phyloP scores from a whole-genome alignment of 495 filamentous ascomycete species.

The Podospora sp. region DNA sequence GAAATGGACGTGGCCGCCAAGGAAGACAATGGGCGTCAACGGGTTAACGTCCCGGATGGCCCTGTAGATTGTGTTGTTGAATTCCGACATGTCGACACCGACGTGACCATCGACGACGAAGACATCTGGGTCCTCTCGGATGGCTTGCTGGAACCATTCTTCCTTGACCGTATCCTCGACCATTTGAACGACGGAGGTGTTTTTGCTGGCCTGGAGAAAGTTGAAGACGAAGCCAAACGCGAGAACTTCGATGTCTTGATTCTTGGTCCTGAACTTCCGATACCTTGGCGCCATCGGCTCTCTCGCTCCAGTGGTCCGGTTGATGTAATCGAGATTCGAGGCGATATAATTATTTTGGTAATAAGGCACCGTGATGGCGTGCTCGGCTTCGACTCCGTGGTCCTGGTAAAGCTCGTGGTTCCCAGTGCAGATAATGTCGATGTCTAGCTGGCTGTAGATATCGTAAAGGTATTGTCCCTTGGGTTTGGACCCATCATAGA shows the following conservation, averaged over 20 bases:
- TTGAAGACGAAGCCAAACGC: slow-evolving; percentile 95
- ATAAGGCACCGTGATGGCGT: slow-evolving; percentile 73
- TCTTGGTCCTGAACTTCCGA: slow-evolving; percentile 86
- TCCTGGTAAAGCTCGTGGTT: slow-evolving; percentile 94
- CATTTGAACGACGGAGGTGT: slow-evolving; percentile 72
- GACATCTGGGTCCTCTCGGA: slow-evolving; percentile 81
- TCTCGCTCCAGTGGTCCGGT: slow-evolving; percentile 65
- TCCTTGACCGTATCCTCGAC: slow-evolving; percentile 80
- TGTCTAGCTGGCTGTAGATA: slow-evolving; percentile 76
- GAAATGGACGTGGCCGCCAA: slow-evolving; percentile 90
- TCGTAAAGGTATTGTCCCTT: slow-evolving; percentile 86
- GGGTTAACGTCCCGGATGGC: slow-evolving; percentile 77
- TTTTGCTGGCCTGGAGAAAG: slow-evolving; percentile 85
- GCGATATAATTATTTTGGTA: slow-evolving; percentile 78
- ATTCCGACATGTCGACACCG: slow-evolving; percentile 76
- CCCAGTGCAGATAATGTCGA: slow-evolving; percentile 85
- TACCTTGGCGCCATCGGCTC: slow-evolving; percentile 81
- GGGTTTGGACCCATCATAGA: slow-evolving; percentile 89
- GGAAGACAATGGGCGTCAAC: slow-evolving; percentile 87
- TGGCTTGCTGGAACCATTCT: slow-evolving; percentile 86
- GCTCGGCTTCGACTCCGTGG: slow-evolving; percentile 75
- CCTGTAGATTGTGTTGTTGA: slow-evolving; percentile 66
- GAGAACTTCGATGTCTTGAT: slow-evolving; percentile 77
- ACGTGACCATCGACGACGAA: slow-evolving; percentile 90
- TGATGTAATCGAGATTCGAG: slow-evolving; percentile 89